Evolutionary conservation across 2,329 filamentous ascomycete genomes (phyloP).

Genomic region (Penicillium digitatum): DNA sequence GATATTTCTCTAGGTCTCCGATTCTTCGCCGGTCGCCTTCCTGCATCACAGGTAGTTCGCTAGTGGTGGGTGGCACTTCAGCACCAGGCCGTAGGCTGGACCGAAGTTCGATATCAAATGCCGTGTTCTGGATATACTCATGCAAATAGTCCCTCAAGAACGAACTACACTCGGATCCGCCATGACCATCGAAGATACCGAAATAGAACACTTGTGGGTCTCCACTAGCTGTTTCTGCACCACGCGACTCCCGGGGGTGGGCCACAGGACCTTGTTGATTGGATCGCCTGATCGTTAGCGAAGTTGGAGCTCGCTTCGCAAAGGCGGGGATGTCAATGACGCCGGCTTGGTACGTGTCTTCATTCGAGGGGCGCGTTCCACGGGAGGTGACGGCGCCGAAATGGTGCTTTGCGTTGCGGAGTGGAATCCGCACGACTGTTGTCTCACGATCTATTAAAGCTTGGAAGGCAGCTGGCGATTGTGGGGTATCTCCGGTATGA

Average conservation of each 20-base stretch:
- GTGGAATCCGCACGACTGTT: constrained; percentile 89
- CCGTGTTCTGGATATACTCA: constrained; percentile 80
- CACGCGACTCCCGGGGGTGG: constrained; percentile 56
- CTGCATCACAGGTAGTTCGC: constrained; percentile 48
- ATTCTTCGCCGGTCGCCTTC: constrained; percentile 58
- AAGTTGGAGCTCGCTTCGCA: constrained; percentile 73
- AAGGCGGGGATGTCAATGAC: constrained; percentile 92
- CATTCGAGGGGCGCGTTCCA: constrained; percentile 82
- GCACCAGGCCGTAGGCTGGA: constrained; percentile 61
- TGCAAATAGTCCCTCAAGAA: constrained; percentile 83
- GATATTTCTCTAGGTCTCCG: constrained; percentile 62
- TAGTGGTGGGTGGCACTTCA: constrained; percentile 13
- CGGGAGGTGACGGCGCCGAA: constrained; percentile 77
- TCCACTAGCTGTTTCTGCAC: constrained; percentile 70
- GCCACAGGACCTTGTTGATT: constrained; percentile 27
- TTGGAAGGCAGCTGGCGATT: constrained; percentile 56
- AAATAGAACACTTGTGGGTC: constrained; percentile 98
- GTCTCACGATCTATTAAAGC: constrained; percentile 68
- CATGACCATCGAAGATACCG: constrained; percentile 93
- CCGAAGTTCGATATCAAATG: constrained; percentile 68
- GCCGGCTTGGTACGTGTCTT: constrained; percentile 90
- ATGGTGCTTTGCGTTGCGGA: constrained; percentile 92
- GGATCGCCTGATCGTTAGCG: constrained; percentile 45
- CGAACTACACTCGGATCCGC: constrained; percentile 79
- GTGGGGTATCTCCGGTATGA: constrained; percentile 54